Evolutionary conservation across 1,284 basidiomycete species (phyloP), one percentile per base, ranked within the genome.

Genomic region (Polyporus tsugae): DNA sequence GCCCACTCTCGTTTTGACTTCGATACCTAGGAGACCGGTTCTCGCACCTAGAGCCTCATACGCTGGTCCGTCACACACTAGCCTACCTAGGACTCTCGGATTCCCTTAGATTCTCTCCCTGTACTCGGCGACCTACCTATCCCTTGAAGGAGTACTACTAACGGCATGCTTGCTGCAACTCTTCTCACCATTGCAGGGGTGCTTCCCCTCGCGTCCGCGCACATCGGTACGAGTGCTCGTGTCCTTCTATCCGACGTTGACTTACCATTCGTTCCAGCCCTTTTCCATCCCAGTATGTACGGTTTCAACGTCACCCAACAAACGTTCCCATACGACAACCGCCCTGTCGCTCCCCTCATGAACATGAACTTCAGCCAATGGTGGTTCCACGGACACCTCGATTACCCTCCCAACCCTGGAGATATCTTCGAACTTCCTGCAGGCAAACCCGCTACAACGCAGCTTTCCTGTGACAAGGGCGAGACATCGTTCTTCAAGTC

Each of bases 331-430:
- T 87, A 87, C 75, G 87, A 88, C 75, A 87, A 87, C 73, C 84
- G 82, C 6, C 81, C 83, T 22, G 87, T 89, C 38, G 78, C 83
- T 0, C 90, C 90, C 2, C 82, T 91, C n/a, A 81, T 78, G 60
- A 75, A 87, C 73, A 79, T 83, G 71, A 75, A 44, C 5, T 91
- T 91, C 74, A 71, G 84, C 15, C 74, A 89, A 66, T 92, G 91
- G 91, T 92, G 90, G 90, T 90, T 91, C 79, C 89, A 91, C 74
- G 84, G 85, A 33, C 85, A 87, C 75, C 82, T 89, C 42, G 81
- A 81, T 70, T 82, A 83, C 70, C 90, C 89, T 0, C 90, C 90
- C 1, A 81, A 87, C 73, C 74, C 79, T 0, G 83, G 82, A 19
- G 87, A 89, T 74, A 78, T 89, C 72, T 86, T 90, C 75, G 80